Percentiles rank a stretch among this genome's conserved stretches.
Evolutionary conservation across 2,329 filamentous ascomycete species (phyloP).

Genomic region (Aspergillus sp.): DNA sequence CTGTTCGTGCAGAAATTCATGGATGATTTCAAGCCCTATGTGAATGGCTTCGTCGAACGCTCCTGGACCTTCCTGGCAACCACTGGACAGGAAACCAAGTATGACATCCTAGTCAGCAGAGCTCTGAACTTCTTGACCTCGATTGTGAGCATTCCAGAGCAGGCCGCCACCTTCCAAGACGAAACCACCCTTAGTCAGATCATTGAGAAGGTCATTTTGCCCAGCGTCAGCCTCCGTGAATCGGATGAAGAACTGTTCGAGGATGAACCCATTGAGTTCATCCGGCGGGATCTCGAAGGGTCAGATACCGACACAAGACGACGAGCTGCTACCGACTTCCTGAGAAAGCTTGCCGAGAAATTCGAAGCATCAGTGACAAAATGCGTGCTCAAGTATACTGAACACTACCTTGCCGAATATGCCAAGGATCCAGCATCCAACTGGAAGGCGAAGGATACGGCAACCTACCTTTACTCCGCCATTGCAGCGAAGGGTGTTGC

Average conservation of each 20-base stretch:
- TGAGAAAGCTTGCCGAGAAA: slow-evolving; percentile 82
- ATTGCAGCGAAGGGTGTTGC: slow-evolving; percentile 89
- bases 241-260: slow-evolving; percentile 96
- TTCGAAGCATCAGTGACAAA: slow-evolving; percentile 82
- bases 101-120: slow-evolving; percentile 91
- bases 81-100: slow-evolving; percentile 83
- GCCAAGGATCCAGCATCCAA: slow-evolving; percentile 66
- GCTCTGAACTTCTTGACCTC: slow-evolving; percentile 92
- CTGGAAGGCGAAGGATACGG: slow-evolving; percentile 97
- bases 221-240: slow-evolving; percentile 87
- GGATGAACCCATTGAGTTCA: slow-evolving; percentile 98
- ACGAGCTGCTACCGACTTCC: slow-evolving; percentile 90
- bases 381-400: slow-evolving; percentile 84
- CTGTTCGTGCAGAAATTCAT: slow-evolving; percentile 94
- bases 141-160: slow-evolving; percentile 72
- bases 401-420: slow-evolving; percentile 76
- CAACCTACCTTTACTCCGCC: slow-evolving; percentile 93
- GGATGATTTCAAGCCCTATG: slow-evolving; percentile 81
- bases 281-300: slow-evolving; percentile 88
- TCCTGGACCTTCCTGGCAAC: slow-evolving; percentile 90
- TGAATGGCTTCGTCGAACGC: slow-evolving; percentile 80
- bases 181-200: slow-evolving; percentile 78
- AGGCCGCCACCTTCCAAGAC: slow-evolving; percentile 83
- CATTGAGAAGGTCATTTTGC: slow-evolving; percentile 92
- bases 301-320: slow-evolving; percentile 93